phyloP scores from a whole-genome alignment of 768 basidiomycete genomes.

The Hygrophoropsis aurantiaca region DNA sequence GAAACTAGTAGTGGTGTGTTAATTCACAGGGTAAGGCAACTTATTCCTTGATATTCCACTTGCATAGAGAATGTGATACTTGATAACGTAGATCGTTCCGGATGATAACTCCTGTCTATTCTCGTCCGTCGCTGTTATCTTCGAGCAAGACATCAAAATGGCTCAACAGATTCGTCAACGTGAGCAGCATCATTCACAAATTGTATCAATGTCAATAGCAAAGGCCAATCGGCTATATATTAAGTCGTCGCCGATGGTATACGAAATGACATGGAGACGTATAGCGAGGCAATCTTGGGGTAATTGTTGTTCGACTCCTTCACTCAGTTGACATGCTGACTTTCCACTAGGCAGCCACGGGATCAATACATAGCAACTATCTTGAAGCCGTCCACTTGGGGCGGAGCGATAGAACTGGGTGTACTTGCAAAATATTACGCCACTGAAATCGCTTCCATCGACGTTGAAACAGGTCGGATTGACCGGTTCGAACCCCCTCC shows the following conservation, averaged over 20 bases:
- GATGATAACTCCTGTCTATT: slow-evolving; percentile 98
- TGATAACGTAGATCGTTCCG: slow-evolving; percentile 79
- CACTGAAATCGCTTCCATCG: slow-evolving; percentile 87
- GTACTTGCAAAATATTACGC: slow-evolving; percentile 80
- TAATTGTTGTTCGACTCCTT: slow-evolving; percentile 30
- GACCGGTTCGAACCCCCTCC: slow-evolving; percentile 72
- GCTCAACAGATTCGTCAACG: slow-evolving; percentile 73
- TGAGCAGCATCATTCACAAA: slow-evolving; percentile 35
- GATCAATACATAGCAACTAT: slow-evolving; percentile 82
- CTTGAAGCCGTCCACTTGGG: slow-evolving; percentile 80
- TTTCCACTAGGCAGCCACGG: slow-evolving; percentile 47
- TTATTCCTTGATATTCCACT: background rate
- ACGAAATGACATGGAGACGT: slow-evolving; percentile 63
- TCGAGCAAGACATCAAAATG: slow-evolving; percentile 78
- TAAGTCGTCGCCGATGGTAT: slow-evolving; percentile 87
- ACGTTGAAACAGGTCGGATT: slow-evolving; percentile 89
- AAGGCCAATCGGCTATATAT: slow-evolving; percentile 1
- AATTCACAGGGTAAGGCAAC: slow-evolving; percentile 60
- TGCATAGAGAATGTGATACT: too few relatives aligned
- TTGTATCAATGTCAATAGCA: background rate
- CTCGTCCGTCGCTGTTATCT: slow-evolving; percentile 80
- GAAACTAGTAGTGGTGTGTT: slow-evolving; percentile 63
- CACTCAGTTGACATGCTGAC: slow-evolving; percentile 10
- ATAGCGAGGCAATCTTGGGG: slow-evolving; percentile 88
- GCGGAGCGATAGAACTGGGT: slow-evolving; percentile 91